Evolutionary conservation across 2,329 filamentous ascomycete genomes (phyloP).

Genomic region (Monilinia vaccinii-corymbosi): DNA sequence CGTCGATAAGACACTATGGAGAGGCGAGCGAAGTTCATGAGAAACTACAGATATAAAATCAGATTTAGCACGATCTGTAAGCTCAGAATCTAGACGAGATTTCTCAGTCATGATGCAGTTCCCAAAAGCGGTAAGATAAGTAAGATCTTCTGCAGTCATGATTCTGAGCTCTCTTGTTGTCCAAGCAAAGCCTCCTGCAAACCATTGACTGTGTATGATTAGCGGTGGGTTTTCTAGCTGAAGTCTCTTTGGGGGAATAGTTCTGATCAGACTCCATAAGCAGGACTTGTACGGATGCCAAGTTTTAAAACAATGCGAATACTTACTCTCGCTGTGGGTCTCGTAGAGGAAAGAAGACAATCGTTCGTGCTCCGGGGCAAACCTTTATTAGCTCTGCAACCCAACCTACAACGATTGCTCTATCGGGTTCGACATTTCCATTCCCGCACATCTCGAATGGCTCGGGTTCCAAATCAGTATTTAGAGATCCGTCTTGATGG

Average conservation of each 20-base stretch:
- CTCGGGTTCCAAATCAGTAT: not conserved
- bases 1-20: constrained; percentile 49
- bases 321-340: constrained; percentile 32
- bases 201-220: constrained; percentile 31
- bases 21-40: constrained; percentile 50
- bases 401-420: constrained; percentile 8
- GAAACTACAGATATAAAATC: constrained; percentile 51
- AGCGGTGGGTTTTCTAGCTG: not conserved
- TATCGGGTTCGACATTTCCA: constrained; percentile 2
- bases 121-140: constrained; percentile 40
- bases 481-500: constrained; percentile 12
- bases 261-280: not conserved
- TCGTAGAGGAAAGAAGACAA: constrained; percentile 40
- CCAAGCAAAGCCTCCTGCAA: constrained; percentile 40
- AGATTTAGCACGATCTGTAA: constrained; percentile 36
- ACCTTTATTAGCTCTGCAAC: constrained; percentile 18
- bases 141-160: constrained; percentile 38
- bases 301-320: not conserved
- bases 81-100: constrained; percentile 36
- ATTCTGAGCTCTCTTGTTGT: constrained; percentile 34
- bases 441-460: not conserved
- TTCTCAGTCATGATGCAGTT: constrained; percentile 49
- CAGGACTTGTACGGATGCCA: not conserved
- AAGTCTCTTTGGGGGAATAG: not conserved
- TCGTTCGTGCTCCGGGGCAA: constrained; percentile 35